Conservation (phyloP, 176 grass and related monocot genomes). For the Hordeum marinum region DNA sequence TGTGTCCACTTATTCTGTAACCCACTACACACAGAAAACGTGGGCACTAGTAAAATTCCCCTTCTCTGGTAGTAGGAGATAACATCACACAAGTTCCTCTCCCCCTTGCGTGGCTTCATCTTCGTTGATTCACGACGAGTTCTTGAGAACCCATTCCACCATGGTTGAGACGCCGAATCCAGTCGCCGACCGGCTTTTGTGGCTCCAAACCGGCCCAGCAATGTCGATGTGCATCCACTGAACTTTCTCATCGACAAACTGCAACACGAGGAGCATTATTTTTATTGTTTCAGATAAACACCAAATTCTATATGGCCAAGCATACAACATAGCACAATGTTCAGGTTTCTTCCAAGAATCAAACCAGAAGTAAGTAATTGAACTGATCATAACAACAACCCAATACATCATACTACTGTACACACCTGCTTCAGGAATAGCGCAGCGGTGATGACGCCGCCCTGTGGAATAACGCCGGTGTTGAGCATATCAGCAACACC, state of each 20-base stretch:
- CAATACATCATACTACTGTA: neutral
- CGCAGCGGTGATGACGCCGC: slow-evolving; percentile 69
- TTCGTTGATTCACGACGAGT: slow-evolving; percentile 44
- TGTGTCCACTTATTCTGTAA: neutral
- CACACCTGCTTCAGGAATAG: slow-evolving; percentile 95
- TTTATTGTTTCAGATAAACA: no score
- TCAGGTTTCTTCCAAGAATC: neutral
- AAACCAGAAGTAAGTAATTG: neutral
- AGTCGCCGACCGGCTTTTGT: slow-evolving; percentile 77
- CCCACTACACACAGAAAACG: neutral
- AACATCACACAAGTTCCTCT: neutral
- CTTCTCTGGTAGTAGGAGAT: neutral
- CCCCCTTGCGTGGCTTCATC: neutral
- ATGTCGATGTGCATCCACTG: slow-evolving; percentile 99
- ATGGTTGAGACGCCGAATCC: slow-evolving; percentile 90
- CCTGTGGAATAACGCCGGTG: slow-evolving; percentile 64
- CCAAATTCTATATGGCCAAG: no score
- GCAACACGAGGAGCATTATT: neutral
- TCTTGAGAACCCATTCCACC: slow-evolving; percentile 90
- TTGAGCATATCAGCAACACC: slow-evolving; percentile 96
- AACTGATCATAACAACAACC: neutral
- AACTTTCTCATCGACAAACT: slow-evolving; percentile 93
- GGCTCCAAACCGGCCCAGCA: slow-evolving; percentile 87
- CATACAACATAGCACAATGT: neutral
- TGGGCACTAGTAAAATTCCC: neutral